phyloP scores from a whole-genome alignment of 139 green algal genomes.

The Picochlorum sp. region DNA sequence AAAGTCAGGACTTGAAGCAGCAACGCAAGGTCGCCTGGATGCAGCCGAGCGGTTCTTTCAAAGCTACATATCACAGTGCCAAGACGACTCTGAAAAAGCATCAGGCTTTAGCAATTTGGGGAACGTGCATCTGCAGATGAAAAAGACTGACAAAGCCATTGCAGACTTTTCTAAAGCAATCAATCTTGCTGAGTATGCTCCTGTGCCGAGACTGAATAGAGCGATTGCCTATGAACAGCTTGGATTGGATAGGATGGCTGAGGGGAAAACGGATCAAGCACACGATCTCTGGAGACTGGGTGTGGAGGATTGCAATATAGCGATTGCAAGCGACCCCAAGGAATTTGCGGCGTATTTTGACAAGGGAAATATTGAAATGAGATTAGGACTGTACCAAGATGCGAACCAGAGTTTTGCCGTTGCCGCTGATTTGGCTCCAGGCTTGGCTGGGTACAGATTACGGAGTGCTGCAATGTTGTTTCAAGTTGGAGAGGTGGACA shows the following conservation, averaged over 20 bases:
- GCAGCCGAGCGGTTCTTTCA: conserved; percentile 23
- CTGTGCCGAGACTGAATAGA: conserved; percentile 19
- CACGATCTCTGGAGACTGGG: conserved; percentile 1
- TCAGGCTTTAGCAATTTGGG: conserved; percentile 15
- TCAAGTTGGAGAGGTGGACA: conserved; percentile 6
- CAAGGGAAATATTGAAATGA: conserved; percentile 17
- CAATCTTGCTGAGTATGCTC: conserved; percentile 10
- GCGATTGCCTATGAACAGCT: conserved; percentile 8
- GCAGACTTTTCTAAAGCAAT: conserved; percentile 10
- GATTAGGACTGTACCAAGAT: conserved; percentile 4
- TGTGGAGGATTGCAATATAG: background rate
- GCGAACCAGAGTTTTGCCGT: conserved; percentile 3
- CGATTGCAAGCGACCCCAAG: conserved; percentile 8
- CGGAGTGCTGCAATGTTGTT: conserved; percentile 14
- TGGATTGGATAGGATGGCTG: background rate
- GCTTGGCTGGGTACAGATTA: conserved; percentile 21
- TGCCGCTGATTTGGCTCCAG: conserved; percentile 20
- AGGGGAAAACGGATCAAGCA: background rate
- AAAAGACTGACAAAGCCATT: background rate
- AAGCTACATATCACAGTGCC: conserved; percentile 8
- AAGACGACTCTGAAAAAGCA: conserved; percentile 8
- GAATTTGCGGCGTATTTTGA: conserved; percentile 26
- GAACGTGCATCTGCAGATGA: conserved; percentile 23
- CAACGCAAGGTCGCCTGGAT: conserved; percentile 2
- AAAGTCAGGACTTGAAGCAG: conserved; percentile 9